Evolutionary conservation across 768 basidiomycete species (phyloP).

Genomic region (Kwoniella newhampshirensis): DNA sequence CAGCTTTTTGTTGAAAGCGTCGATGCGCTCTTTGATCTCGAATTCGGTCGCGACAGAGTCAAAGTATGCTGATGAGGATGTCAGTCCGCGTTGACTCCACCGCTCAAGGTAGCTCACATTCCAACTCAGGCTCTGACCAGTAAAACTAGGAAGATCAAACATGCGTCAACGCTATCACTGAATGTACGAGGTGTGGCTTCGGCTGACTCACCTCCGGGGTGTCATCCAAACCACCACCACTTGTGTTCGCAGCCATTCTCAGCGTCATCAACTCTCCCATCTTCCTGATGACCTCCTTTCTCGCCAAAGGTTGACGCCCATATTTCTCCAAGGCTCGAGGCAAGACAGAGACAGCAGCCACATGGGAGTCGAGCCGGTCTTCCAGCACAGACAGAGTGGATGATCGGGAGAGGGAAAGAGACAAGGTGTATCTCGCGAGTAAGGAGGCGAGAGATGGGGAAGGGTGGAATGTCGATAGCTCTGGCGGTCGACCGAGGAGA

Average conservation of each 20-base stretch:
- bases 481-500: constrained; percentile 71
- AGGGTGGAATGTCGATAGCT: constrained; percentile 60
- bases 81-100: background rate
- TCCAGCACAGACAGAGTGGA: constrained; percentile 86
- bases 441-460: constrained; percentile 65
- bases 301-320: constrained; percentile 77
- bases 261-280: constrained; percentile 88
- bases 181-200: too few relatives aligned
- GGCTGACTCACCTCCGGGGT: constrained; percentile 45
- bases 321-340: constrained; percentile 73
- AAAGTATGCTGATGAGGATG: constrained; percentile 64
- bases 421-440: constrained; percentile 84
- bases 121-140: constrained; percentile 89
- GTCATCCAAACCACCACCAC: constrained; percentile 52
- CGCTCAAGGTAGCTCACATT: constrained; percentile 59
- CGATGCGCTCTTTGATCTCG: constrained; percentile 78
- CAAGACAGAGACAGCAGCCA: constrained; percentile 75
- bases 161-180: background rate
- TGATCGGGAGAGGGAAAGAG: constrained; percentile 85
- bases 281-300: constrained; percentile 84
- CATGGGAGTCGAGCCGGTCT: constrained; percentile 74
- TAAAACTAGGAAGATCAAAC: constrained; percentile 68
- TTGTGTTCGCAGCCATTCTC: constrained; percentile 82
- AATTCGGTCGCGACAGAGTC: constrained; percentile 79
- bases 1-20: constrained; percentile 81